These are phyloP conservation scores for Ophiostoma tasmaniense DNA, from an alignment of 2,329 filamentous ascomycete genomes.

Conservation along the genomic window DNA sequence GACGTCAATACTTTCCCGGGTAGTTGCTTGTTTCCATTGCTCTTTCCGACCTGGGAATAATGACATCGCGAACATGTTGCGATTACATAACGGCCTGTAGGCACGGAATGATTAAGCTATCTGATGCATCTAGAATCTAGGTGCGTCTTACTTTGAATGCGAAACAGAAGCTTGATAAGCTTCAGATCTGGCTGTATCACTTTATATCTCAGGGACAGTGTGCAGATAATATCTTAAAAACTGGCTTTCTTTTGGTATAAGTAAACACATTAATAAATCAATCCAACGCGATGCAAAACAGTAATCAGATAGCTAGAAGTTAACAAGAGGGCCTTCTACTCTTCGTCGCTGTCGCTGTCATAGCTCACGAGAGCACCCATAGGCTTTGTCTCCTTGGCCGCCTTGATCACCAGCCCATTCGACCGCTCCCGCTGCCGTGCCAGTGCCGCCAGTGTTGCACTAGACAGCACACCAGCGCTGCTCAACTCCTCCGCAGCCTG, in stretches of 20 bases:
- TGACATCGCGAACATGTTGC: neutral
- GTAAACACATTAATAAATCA: neutral
- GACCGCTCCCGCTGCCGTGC: slow-evolving; percentile 37
- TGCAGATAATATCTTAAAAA: neutral
- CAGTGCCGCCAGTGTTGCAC: slow-evolving; percentile 71
- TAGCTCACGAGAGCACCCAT: slow-evolving; percentile 77
- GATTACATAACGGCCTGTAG: neutral
- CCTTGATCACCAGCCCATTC: slow-evolving; percentile 46
- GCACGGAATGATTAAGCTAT: neutral
- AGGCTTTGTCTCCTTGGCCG: slow-evolving; percentile 43
- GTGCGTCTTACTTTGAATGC: neutral
- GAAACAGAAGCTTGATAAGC: neutral
- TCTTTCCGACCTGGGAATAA: neutral
- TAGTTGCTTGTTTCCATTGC: neutral
- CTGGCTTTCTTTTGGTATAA: neutral
- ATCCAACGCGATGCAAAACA: neutral
- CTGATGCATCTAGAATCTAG: neutral
- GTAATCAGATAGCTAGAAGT: neutral
- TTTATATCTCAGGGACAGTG: neutral
- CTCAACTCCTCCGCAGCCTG: slow-evolving; percentile 34
- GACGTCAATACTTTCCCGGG: neutral
- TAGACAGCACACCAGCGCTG: slow-evolving; percentile 57
- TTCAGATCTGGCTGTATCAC: neutral
- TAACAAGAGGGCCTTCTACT: neutral
- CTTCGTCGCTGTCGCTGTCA: slow-evolving; percentile 58